Evolutionary conservation across 23 red algal genomes (phyloP).

Genomic region (Cyanidiococcus yangmingshanensis): DNA sequence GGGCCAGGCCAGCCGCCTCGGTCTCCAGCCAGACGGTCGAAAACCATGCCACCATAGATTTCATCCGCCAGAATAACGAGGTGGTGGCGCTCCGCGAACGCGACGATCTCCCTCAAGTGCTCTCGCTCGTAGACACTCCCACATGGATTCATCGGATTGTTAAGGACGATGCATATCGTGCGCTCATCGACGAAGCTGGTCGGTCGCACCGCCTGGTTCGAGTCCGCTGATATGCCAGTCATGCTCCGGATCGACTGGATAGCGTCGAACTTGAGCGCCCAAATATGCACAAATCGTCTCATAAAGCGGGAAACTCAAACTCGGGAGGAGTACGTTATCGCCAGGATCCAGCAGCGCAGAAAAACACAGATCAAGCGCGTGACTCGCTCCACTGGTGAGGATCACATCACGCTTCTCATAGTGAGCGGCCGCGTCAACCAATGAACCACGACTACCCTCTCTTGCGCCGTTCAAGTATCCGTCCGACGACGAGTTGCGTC

Average conservation of each 20-base stretch:
- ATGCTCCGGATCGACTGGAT: constrained; percentile 41
- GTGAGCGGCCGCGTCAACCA: constrained; percentile 25
- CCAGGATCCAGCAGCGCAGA: constrained; percentile 64
- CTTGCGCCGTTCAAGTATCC: background rate
- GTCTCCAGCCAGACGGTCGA: background rate
- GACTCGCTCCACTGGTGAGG: constrained; percentile 57
- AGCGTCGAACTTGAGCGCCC: constrained; percentile 67
- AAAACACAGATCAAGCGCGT: constrained; percentile 70
- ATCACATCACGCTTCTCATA: constrained; percentile 51
- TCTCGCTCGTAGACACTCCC: constrained; percentile 61
- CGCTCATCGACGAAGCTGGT: constrained; percentile 45
- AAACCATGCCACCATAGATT: constrained; percentile 16
- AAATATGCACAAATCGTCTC: constrained; percentile 55
- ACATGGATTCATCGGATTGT: constrained; percentile 96
- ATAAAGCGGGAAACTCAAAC: constrained; percentile 86
- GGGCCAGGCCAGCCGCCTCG: background rate
- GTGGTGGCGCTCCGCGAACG: constrained; percentile 27
- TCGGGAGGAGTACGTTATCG: constrained; percentile 72
- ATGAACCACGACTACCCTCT: background rate
- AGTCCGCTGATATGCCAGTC: constrained; percentile 53
- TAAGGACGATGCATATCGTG: constrained; percentile 72
- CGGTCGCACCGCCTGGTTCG: constrained; percentile 29
- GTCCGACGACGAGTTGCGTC: background rate
- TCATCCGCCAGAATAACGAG: constrained; percentile 10
- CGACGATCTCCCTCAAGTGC: constrained; percentile 54